phyloP scores from a whole-genome alignment of 805 yeast genomes.

The Starmerella powellii region DNA sequence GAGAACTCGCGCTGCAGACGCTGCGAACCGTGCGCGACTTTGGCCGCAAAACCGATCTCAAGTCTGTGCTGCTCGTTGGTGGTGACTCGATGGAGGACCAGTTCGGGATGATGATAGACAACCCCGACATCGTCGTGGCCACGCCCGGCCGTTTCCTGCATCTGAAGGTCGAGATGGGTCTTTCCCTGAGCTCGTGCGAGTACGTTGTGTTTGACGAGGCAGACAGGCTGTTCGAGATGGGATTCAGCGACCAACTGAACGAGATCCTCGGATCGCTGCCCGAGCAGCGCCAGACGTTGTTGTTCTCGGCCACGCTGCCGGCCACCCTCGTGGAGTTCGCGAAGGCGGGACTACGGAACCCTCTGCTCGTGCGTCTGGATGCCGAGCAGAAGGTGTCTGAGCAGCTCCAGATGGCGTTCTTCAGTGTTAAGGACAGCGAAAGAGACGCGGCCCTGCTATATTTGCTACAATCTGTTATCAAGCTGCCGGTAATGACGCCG shows the following conservation, averaged over 20 bases:
- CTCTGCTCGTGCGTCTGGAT: conserved; percentile 84
- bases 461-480: conserved; percentile 70
- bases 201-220: conserved; percentile 95
- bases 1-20: conserved; percentile 94
- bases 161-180: conserved; percentile 86
- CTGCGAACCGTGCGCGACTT: conserved; percentile 80
- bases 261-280: conserved; percentile 81
- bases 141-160: conserved; percentile 97
- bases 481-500: conserved; percentile 65
- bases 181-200: conserved; percentile 72
- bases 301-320: conserved; percentile 93
- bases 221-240: conserved; percentile 91
- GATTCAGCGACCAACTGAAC: conserved; percentile 84
- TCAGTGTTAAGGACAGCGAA: conserved; percentile 70
- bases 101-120: conserved; percentile 79
- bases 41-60: conserved; percentile 66
- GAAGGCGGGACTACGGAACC: conserved; percentile 87
- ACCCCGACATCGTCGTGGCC: conserved; percentile 90
- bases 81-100: conserved; percentile 99
- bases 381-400: conserved; percentile 86
- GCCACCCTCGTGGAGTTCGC: conserved; percentile 89
- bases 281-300: conserved; percentile 66
- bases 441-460: conserved; percentile 76
- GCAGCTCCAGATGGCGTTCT: conserved; percentile 77
- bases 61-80: conserved; percentile 76